Evolutionary conservation across 192 early-diverging fungal species (phyloP).

Genomic region (Jimgerdemannia flammicorona): DNA sequence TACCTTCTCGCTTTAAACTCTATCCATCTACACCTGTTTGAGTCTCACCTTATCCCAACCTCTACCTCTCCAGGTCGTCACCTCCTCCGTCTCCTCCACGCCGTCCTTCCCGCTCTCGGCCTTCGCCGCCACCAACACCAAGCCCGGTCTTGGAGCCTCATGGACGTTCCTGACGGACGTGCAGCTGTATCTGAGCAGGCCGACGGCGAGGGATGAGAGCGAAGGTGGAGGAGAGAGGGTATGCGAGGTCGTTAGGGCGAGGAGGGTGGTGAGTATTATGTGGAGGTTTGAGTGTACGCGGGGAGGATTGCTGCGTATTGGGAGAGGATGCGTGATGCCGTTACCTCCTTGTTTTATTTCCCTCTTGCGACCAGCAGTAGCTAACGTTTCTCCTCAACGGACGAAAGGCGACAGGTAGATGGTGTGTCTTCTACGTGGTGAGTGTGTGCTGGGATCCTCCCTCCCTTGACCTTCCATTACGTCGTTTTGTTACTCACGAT

Average conservation of each 20-base stretch:
- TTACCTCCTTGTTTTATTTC: no score
- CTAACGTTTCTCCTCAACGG: no score
- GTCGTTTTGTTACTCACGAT: no score
- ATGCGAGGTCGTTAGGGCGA: neutral
- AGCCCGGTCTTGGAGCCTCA: constrained; percentile 9
- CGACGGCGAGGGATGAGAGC: neutral
- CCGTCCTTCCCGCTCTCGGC: constrained; percentile 3
- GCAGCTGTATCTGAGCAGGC: constrained; percentile 7
- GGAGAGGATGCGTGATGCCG: no score
- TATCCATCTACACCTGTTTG: neutral
- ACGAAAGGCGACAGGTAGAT: no score
- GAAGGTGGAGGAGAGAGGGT: neutral
- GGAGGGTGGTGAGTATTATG: neutral
- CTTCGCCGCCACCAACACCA: constrained; percentile 11
- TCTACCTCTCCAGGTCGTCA: neutral
- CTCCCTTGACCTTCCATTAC: no score
- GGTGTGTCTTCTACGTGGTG: no score
- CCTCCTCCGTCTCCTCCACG: neutral
- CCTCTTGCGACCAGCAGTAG: no score
- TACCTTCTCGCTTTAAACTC: neutral
- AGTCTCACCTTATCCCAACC: neutral
- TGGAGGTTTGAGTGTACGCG: no score
- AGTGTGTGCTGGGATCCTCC: no score
- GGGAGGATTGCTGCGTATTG: no score
- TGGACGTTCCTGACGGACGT: constrained; percentile 12